These are phyloP conservation scores for Lithospermum erythrorhizon DNA, from an alignment of 257 asterid species.

Conservation along the genomic window DNA sequence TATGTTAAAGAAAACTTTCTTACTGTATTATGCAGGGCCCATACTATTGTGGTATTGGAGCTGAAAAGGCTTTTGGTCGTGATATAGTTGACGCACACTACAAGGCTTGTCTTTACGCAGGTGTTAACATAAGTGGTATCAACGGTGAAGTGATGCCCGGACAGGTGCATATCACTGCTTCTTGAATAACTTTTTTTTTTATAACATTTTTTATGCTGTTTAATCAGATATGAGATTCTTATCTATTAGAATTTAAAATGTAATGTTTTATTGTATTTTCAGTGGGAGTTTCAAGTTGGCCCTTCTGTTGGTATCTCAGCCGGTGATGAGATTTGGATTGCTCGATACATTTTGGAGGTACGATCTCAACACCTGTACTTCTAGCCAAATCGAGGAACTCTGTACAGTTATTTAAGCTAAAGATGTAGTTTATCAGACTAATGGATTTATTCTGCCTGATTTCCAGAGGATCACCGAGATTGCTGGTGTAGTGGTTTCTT, in stretches of 20 bases:
- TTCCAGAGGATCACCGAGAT: constrained; percentile 81
- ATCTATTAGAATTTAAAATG: not conserved
- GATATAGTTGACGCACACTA: constrained; percentile 58
- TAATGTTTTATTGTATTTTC: not conserved
- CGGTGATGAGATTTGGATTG: constrained; percentile 77
- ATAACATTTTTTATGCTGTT: too few relatives aligned
- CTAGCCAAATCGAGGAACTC: not conserved
- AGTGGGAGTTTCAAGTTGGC: constrained; percentile 98
- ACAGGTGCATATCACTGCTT: constrained; percentile 24
- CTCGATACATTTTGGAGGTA: constrained; percentile 90
- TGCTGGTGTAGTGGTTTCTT: constrained; percentile 76
- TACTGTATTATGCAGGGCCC: constrained; percentile 32
- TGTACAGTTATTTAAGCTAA: too few relatives aligned
- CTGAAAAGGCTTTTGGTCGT: constrained; percentile 66
- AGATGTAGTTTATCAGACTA: not conserved
- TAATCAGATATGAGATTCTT: too few relatives aligned
- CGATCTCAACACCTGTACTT: not conserved
- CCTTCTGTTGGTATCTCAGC: constrained; percentile 86
- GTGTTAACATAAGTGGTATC: constrained; percentile 59
- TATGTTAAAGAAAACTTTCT: not conserved
- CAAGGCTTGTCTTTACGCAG: constrained; percentile 60
- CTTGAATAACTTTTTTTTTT: not conserved
- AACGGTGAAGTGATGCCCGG: constrained; percentile 81
- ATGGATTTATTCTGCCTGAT: not conserved
- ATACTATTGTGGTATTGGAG: constrained; percentile 65